These are phyloP conservation scores for Vaccinium corymbosum DNA, from an alignment of 148 eudicot species.

Conservation along the genomic window DNA sequence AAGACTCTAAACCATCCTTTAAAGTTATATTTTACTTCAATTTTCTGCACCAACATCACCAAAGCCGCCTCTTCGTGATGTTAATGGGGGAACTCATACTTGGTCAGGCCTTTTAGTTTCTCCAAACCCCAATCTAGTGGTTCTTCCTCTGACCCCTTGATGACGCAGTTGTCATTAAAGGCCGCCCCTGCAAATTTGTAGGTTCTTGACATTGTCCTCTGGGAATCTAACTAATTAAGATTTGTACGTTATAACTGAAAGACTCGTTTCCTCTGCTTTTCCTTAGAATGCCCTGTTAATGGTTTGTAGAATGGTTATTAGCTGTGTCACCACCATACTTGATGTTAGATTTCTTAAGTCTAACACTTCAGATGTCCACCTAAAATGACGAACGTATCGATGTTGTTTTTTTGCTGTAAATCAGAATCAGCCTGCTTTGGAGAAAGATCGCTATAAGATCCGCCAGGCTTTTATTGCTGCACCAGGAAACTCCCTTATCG, in stretches of 20 bases:
- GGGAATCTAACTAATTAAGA: neutral
- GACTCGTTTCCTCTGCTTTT: neutral
- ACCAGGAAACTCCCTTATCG: slow-evolving; percentile 90
- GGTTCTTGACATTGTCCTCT: slow-evolving; percentile 26
- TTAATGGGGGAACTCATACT: neutral
- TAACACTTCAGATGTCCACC: neutral
- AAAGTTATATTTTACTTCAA: neutral
- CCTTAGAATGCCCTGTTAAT: neutral
- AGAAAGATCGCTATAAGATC: slow-evolving; percentile 95
- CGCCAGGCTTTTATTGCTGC: slow-evolving; percentile 94
- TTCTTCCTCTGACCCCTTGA: neutral
- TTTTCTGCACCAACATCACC: neutral
- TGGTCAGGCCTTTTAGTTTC: neutral
- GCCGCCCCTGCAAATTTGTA: slow-evolving; percentile 56
- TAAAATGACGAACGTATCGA: neutral
- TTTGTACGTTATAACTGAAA: neutral
- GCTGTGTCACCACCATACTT: slow-evolving; percentile 2
- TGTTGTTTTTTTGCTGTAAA: slow-evolving; percentile 17
- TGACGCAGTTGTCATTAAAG: neutral
- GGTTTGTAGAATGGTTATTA: neutral
- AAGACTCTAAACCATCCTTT: neutral
- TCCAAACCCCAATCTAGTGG: neutral
- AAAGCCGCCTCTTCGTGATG: neutral
- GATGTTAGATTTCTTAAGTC: no score
- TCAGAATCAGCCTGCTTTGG: slow-evolving; percentile 98